These are phyloP conservation scores for Pisolithus thermaeus DNA, from an alignment of 1,284 basidiomycete species.

Conservation along the genomic window DNA sequence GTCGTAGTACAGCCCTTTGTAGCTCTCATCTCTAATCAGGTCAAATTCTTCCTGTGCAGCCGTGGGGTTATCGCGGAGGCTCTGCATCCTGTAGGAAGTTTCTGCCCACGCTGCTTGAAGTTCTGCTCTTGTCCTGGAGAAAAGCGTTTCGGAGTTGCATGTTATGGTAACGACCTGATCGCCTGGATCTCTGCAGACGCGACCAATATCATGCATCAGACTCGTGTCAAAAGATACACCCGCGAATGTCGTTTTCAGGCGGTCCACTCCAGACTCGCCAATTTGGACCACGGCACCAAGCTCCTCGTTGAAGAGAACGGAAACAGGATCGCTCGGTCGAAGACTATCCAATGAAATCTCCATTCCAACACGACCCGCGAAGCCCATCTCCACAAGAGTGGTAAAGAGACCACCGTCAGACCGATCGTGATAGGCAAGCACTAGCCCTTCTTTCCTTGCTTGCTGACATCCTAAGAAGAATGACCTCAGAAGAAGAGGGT, in stretches of 20 bases:
- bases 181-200: slow-evolving; percentile 45
- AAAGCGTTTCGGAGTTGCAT: slow-evolving; percentile 51
- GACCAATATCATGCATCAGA: slow-evolving; percentile 73
- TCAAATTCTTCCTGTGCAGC: slow-evolving; percentile 81
- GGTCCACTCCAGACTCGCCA: slow-evolving; percentile 51
- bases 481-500: slow-evolving; percentile 66
- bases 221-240: slow-evolving; percentile 67
- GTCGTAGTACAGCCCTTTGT: slow-evolving; percentile 74
- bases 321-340: slow-evolving; percentile 48
- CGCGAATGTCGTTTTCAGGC: slow-evolving; percentile 60
- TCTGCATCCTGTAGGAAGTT: slow-evolving; percentile 91
- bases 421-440: slow-evolving; percentile 96
- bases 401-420: slow-evolving; percentile 96
- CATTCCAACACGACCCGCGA: slow-evolving; percentile 84
- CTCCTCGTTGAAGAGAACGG: slow-evolving; percentile 93
- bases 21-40: slow-evolving; percentile 62
- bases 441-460: slow-evolving; percentile 59
- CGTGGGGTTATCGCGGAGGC: slow-evolving; percentile 78
- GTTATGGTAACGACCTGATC: slow-evolving; percentile 65
- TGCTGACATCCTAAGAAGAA: slow-evolving; percentile 79
- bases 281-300: slow-evolving; percentile 93
- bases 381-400: slow-evolving; percentile 93
- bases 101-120: slow-evolving; percentile 91
- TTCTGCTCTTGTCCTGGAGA: slow-evolving; percentile 58
- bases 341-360: slow-evolving; percentile 63